Base-by-base conservation (phyloP, 345 rosid genomes). In the Murraya paniculata region DNA sequence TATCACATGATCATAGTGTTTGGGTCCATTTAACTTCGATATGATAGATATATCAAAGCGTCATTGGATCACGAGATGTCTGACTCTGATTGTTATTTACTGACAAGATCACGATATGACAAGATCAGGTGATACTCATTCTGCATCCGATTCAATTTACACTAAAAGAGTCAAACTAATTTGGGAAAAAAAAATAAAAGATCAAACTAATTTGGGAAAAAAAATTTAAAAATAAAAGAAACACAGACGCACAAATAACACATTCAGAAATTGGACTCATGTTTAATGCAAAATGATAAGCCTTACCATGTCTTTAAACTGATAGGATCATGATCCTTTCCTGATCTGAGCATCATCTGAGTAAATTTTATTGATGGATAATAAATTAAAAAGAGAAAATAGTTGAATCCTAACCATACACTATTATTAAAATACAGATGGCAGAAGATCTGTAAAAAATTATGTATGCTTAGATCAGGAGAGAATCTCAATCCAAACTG, bases 51-150 rank as follows among this genome's bases (percentile, higher is more conserved):
- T 24, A 38, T 41, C 56, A 6, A 6, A 25, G 25, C 8, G 24
- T 5, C 72, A 85, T 74, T 71, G 83, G 80, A 82, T 82, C 82
- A n/a, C 73, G 67, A 77, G 80, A 76, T 56, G 60, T 28, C 55
- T 36, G n/a, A 45, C 48, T 48, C 59, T 48, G 35, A 45, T 2
- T 30, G 53, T 28, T 57, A 60, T 55, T 57, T 58, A 72, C 18
- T n/a, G 64, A 79, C 81, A 82, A 69, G 3, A 74, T 38, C 79
- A 82, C n/a, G n/a, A n/a, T n/a, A n/a, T n/a, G 81, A 79, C 81
- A 82, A 69, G 3, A 74, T 38, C 79, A 82, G 77, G 80, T 77
- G 82, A 82, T 21, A 65, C 65, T 71, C 80, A 78, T 24, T 55
- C 65, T 25, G 61, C 62, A 58, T 73, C 60, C 2, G 27, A 33